Evolutionary conservation across 805 yeast species (phyloP), one percentile per base, ranked within the genome.

Genomic region (Starmerella tilneyi): DNA sequence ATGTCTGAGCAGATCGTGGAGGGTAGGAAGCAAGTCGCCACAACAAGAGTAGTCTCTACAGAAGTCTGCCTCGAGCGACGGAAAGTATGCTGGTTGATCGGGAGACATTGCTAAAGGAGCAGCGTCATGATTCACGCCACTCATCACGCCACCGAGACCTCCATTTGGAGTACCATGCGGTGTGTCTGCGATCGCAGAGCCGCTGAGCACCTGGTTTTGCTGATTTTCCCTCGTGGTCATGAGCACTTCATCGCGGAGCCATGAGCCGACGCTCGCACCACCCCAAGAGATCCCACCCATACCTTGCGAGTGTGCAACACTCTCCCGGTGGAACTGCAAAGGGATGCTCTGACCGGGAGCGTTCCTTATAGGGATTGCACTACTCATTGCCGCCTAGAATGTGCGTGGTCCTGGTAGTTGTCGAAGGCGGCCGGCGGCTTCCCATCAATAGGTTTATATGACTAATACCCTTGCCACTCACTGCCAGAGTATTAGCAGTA

Each of bases 261-360:
- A 89, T 13, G 92, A 79, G 12, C 96, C 96, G 24, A 89, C 86
- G 22, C 94, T 81, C 46, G 88, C 77, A 3, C 94, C 86, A 19
- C 97, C 97, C 96, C 96, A 89, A 8, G 94, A 81, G 27, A 89
- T 83, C 38, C 97, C 98, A 35, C 97, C 97, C 80, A 92, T 84
- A 9, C 97, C 97, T 61, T 85, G 95, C 2, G 95, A 81, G 62
- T 89, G 97, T 24, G 96, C 96, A 47, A 92, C 78, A 47, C 88
- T 78, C 57, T 89, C 97, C 52, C 96, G 72, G 59, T 94, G 75
- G 51, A 86, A 74, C 51, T 78, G 64, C 38, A 48, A 23, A 9
- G 56, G 54, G n/a, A 51, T 45, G 38, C 46, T 32, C 48, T 30
- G 43, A 12, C 46, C 46, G 8, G 41, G 36, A n/a, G 35, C 37